Evolutionary conservation across 768 basidiomycete genomes (phyloP).

Genomic region (Lactifluus volemus): DNA sequence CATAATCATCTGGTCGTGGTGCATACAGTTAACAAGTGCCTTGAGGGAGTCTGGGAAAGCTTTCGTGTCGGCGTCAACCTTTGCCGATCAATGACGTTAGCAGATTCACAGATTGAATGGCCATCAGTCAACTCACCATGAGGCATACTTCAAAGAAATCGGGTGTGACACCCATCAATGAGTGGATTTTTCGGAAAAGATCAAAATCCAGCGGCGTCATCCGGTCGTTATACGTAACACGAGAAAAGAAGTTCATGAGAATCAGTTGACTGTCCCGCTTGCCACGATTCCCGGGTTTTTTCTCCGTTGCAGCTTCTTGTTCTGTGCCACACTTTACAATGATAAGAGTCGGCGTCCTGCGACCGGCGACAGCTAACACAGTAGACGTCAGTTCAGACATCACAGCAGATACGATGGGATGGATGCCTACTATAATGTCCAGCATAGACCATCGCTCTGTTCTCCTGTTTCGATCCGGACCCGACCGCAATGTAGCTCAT

Average conservation of each 20-base stretch:
- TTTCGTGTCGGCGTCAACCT: conserved; percentile 99
- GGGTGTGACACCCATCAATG: conserved; percentile 97
- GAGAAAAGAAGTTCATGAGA: conserved; percentile 99
- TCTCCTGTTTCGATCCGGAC: conserved; percentile 79
- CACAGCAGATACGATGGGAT: neutral
- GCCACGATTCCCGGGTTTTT: conserved; percentile 96
- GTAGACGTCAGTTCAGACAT: neutral
- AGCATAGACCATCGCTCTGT: conserved; percentile 96
- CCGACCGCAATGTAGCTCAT: conserved; percentile 93
- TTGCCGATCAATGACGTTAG: conserved; percentile 11
- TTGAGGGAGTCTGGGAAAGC: conserved; percentile 86
- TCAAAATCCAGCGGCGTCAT: conserved; percentile 98
- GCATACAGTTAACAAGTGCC: conserved; percentile 95
- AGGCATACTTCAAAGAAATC: conserved; percentile 97
- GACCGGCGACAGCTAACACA: conserved; percentile 62
- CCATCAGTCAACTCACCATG: conserved; percentile 60
- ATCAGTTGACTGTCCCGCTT: conserved; percentile 98
- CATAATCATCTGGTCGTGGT: conserved; percentile 98
- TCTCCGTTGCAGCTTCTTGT: conserved; percentile 67
- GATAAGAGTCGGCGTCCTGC: conserved; percentile 88
- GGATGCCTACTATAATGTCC: conserved; percentile 89
- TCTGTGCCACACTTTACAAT: conserved; percentile 97
- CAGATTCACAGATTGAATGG: neutral
- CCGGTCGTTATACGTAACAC: conserved; percentile 98
- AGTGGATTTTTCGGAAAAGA: conserved; percentile 92